These are phyloP conservation scores for Pulicaria dysenterica DNA, from an alignment of 129 eudicot species.

Conservation along the genomic window DNA sequence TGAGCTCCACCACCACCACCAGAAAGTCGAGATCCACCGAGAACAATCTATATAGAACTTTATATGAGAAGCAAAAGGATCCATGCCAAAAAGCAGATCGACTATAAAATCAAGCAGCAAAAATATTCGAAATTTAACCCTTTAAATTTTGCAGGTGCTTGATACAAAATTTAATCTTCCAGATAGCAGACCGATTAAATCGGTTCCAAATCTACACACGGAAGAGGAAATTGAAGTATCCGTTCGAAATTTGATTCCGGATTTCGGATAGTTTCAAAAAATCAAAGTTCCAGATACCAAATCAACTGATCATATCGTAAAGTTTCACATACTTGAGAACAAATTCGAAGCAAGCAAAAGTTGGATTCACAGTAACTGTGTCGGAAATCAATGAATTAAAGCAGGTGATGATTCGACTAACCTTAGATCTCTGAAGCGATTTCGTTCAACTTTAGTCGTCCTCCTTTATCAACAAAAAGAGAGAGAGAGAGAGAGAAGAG, in stretches of 20 bases:
- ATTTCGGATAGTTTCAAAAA: neutral
- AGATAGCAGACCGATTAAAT: neutral
- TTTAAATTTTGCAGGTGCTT: constrained; percentile 6
- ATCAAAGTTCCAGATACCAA: constrained; percentile 17
- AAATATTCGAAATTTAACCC: neutral
- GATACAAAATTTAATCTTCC: neutral
- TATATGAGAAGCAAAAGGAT: neutral
- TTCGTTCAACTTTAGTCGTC: constrained; percentile 22
- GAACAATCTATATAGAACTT: neutral
- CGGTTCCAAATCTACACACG: too few species aligned
- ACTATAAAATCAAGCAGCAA: neutral
- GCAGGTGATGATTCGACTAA: constrained; percentile 13
- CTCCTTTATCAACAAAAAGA: constrained; percentile 18
- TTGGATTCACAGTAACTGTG: constrained; percentile 1
- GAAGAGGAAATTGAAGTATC: too few species aligned
- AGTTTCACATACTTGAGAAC: constrained; percentile 2
- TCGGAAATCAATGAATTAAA: neutral
- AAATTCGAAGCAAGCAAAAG: constrained; percentile 11
- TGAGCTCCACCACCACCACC: too few species aligned
- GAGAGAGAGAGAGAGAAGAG: constrained; percentile 32
- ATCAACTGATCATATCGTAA: constrained; percentile 14
- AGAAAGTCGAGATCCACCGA: too few species aligned
- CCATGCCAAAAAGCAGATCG: constrained; percentile 21
- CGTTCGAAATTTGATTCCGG: too few species aligned
- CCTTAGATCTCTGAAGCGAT: constrained; percentile 38